Evolutionary conservation across 106 monocot species (phyloP), one percentile per base, ranked within the genome.

Genomic region (Ottelia alismoides): DNA sequence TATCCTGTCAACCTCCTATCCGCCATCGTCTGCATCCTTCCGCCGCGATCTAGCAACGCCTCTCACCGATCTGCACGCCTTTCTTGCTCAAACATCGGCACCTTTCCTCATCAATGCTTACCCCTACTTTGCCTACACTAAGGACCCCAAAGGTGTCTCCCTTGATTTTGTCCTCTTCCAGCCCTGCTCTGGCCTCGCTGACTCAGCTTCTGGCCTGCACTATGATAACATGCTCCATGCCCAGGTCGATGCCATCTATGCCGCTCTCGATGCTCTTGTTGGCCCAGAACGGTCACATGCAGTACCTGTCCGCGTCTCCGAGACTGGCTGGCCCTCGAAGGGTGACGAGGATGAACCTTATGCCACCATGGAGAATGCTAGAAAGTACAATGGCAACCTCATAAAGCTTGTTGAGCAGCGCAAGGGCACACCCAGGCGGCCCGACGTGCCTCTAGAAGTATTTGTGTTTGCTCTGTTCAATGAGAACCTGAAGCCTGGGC

Each of bases 141-240:
- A 44, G 0, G 45, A 75, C 71, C 92, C 92, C 0, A 40, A 20
- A 16, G 49, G 57, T 18, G 69, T 92, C 18, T 53, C 86, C 3
- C 56, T 92, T 49, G 79, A 77, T 2, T 92, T 86, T 46, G 86
- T 72, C 28, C 77, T 92, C 2, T 92, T 87, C 47, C 52, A 62
- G 46, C 82, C 82, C 18, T 86, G 83, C 43, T 20, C 71, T 3
- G 92, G 92, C 2, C 66, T 92, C 29, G 47, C 26, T 0, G 92
- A 92, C 40, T 68, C 86, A 1, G 53, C 47, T 25, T 82, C 86
- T 43, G 68, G 71, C 28, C 55, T 92, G 32, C 69, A 63, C 40
- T 92, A 92, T 51, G 92, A 92, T 44, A 92, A 87, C 82, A 86
- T 92, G 92, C 76, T 92, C n/a, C 83, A 77, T 54, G 92, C 92